Evolutionary conservation across 805 yeast genomes (phyloP).

Genomic region (Candida palmyrensis): DNA sequence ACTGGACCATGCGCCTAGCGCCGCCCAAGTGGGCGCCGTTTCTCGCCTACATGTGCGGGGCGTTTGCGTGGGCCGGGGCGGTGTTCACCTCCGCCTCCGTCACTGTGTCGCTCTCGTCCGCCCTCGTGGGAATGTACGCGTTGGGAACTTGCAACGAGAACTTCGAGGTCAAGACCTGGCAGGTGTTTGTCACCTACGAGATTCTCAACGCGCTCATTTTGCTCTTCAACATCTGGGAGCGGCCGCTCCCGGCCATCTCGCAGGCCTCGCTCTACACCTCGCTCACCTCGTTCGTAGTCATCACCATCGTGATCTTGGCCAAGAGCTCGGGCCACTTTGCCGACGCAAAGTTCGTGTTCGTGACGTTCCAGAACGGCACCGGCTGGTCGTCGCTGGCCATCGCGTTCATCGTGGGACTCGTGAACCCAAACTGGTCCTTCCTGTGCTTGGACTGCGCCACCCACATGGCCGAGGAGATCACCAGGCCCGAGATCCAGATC

Average conservation of each 20-base stretch:
- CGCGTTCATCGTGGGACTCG: constrained; percentile 65
- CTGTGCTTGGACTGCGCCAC: constrained; percentile 67
- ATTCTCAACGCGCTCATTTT: constrained; percentile 37
- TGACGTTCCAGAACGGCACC: constrained; percentile 47
- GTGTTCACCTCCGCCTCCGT: constrained; percentile 60
- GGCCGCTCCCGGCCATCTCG: constrained; percentile 47
- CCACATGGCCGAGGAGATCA: constrained; percentile 65
- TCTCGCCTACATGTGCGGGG: constrained; percentile 56
- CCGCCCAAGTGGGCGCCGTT: constrained; percentile 44
- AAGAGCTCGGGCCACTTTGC: constrained; percentile 51
- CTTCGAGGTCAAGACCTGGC: constrained; percentile 44
- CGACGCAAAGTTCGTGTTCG: constrained; percentile 48
- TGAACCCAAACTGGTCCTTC: constrained; percentile 68
- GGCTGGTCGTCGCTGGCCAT: constrained; percentile 58
- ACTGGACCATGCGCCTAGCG: constrained; percentile 53
- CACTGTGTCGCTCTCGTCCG: constrained; percentile 48
- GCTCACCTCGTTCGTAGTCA: constrained; percentile 46
- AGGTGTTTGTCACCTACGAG: constrained; percentile 48
- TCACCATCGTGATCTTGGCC: constrained; percentile 49
- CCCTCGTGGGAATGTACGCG: constrained; percentile 47
- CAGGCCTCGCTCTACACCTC: constrained; percentile 48
- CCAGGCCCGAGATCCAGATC: constrained; percentile 52
- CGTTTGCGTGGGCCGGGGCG: constrained; percentile 58
- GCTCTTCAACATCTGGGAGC: constrained; percentile 47
- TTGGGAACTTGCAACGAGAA: constrained; percentile 29